Evolutionary conservation across 2,329 filamentous ascomycete genomes (phyloP), one percentile per base, ranked within the genome.

Genomic region (Diaporthe eres): DNA sequence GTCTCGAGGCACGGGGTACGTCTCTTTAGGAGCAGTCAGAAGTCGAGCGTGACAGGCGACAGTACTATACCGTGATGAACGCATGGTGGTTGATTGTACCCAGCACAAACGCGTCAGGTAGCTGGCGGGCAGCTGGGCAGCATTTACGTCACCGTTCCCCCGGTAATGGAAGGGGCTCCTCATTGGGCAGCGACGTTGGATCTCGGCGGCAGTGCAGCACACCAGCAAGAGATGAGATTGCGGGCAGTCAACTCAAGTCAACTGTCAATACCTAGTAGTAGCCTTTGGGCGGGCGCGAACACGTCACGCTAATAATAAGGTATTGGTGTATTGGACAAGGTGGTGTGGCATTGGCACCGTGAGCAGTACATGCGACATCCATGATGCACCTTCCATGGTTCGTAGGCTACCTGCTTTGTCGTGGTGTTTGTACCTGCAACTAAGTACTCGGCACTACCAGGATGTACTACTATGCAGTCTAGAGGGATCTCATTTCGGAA

Each of bases 291-390:
- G 25, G 28, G 44, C 63, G 63, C 63, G 63, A 68, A 68, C 47
- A 68, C 63, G 63, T 68, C 63, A 68, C 63, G 63, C 63, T 68
- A 68, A 37, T 42, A n/a, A 63, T 44, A 25, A 63, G 12, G 31
- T 42, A 22, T 44, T 44, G 60, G 39, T 13, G 60, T 42, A 61
- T 61, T 39, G 53, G 58, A 61, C 58, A 61, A 49, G 44, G 63
- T 51, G 44, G 44, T 37, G 28, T 37, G 28, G 44, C 12, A 51
- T 37, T 68, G 47, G 44, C 19, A 67, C 19, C n/a, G 8, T n/a
- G 19, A 31, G 12, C 6, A 25, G 28, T 34, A 68, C 31, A 67
- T 22, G 63, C 31, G 25, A 68, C 47, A 53, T 68, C 47, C n/a
- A 39, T 53, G 34, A 13, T 19, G 65, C 34, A 28, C 22, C 9